Evolutionary conservation across 441 rosid species (phyloP).

Genomic region (Populus hybrid): DNA sequence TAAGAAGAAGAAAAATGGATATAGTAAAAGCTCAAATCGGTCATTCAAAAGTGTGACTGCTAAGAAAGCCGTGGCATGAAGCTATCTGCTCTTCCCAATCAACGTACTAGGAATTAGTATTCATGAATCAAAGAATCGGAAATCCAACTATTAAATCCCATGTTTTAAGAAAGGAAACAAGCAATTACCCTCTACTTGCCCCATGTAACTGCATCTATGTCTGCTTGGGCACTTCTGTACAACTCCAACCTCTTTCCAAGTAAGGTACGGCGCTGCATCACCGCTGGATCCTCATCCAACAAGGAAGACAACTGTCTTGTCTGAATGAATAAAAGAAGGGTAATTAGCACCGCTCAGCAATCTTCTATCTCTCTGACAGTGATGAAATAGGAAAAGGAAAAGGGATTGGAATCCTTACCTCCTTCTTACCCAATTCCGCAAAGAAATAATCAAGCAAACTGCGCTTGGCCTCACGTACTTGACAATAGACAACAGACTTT

Average conservation of each 20-base stretch:
- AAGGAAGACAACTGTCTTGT: constrained; percentile 17
- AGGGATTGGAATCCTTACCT: constrained; percentile 7
- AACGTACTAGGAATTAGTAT: too few species aligned
- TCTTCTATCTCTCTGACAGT: background rate
- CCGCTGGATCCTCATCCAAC: constrained; percentile 79
- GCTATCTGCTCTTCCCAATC: too few species aligned
- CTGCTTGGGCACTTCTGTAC: constrained; percentile 76
- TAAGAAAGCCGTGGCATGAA: too few species aligned
- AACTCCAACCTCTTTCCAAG: constrained; percentile 73
- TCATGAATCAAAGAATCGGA: too few species aligned
- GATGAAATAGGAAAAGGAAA: background rate
- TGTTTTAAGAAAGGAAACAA: too few species aligned
- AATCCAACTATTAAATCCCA: too few species aligned
- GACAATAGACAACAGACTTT: too few species aligned
- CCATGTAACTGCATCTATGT: constrained; percentile 36
- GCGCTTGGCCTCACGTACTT: too few species aligned
- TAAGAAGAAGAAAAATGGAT: background rate
- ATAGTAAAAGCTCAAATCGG: too few species aligned
- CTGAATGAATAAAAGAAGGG: constrained; percentile 28
- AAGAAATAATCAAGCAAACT: too few species aligned
- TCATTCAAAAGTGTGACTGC: too few species aligned
- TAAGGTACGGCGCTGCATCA: constrained; percentile 61
- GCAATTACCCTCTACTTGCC: background rate
- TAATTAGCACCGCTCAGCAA: background rate
- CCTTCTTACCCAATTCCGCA: too few species aligned